Conservation (phyloP, 2,329 filamentous ascomycete species). For the Domatiomyces catenatus region DNA sequence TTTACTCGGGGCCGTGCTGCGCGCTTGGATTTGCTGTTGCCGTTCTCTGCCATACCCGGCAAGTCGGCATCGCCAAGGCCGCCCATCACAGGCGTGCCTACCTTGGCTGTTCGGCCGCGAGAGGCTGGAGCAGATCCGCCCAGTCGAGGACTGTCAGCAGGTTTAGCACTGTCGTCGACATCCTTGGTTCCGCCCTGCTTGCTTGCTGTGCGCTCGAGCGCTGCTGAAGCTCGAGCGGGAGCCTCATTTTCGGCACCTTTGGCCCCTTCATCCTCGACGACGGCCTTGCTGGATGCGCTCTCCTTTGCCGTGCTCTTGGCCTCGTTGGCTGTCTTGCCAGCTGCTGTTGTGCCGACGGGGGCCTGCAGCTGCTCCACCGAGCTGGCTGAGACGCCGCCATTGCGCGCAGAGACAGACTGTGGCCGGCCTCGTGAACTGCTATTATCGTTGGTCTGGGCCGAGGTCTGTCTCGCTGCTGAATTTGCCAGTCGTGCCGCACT, state of each 20-base stretch:
- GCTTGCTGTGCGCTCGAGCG: slow-evolving; percentile 11
- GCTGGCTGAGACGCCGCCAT: slow-evolving; percentile 30
- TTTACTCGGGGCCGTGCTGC: slow-evolving; percentile 14
- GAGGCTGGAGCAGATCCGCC: not conserved
- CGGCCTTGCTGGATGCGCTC: slow-evolving; percentile 21
- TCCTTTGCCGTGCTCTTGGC: slow-evolving; percentile 40
- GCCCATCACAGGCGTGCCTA: slow-evolving; percentile 25
- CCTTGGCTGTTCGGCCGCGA: slow-evolving; percentile 26
- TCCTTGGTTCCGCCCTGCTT: slow-evolving; percentile 24
- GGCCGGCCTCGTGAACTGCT: not conserved
- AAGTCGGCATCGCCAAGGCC: slow-evolving; percentile 23
- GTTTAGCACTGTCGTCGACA: not conserved
- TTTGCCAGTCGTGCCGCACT: slow-evolving; percentile 46
- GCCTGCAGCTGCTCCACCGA: slow-evolving; percentile 19
- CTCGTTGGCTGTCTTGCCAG: slow-evolving; percentile 30
- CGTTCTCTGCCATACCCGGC: slow-evolving; percentile 6
- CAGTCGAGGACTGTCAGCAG: not conserved
- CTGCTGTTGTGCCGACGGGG: slow-evolving; percentile 10
- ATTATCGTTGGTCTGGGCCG: slow-evolving; percentile 37
- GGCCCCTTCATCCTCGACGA: slow-evolving; percentile 33
- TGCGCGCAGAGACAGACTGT: slow-evolving; percentile 47
- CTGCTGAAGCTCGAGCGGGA: slow-evolving; percentile 19
- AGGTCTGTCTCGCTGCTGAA: slow-evolving; percentile 61
- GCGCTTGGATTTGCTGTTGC: slow-evolving; percentile 10
- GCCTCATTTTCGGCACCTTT: slow-evolving; percentile 14